These are phyloP conservation scores for Colletotrichum simmondsii DNA, from an alignment of 2,329 filamentous ascomycete species.

Conservation along the genomic window DNA sequence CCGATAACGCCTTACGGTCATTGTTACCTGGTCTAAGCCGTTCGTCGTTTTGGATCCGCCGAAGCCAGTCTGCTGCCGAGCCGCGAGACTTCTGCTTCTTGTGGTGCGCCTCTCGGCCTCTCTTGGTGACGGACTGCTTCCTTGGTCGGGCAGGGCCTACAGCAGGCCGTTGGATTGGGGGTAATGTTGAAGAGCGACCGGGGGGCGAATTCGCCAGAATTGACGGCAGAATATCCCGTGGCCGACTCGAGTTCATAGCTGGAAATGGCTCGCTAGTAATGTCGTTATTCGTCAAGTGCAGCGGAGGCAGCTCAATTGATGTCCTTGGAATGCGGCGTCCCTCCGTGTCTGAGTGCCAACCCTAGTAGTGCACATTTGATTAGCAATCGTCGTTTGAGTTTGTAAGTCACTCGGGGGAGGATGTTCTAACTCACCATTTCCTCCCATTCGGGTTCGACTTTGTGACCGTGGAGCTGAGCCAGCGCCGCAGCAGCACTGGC, in stretches of 20 bases:
- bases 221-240: slow-evolving; percentile 83
- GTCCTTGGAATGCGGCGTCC: slow-evolving; percentile 71
- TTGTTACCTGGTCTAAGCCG: slow-evolving; percentile 74
- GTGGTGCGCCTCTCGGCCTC: slow-evolving; percentile 79
- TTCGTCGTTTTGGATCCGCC: slow-evolving; percentile 68
- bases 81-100: slow-evolving; percentile 80
- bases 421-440: slow-evolving; percentile 70
- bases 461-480: slow-evolving; percentile 83
- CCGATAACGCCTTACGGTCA: slow-evolving; percentile 85
- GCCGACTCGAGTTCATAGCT: slow-evolving; percentile 68
- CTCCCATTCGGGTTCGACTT: slow-evolving; percentile 81
- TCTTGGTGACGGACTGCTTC: slow-evolving; percentile 88
- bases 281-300: slow-evolving; percentile 67
- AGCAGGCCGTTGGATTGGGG: slow-evolving; percentile 80
- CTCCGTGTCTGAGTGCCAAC: slow-evolving; percentile 78
- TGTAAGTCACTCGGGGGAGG: slow-evolving; percentile 33
- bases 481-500: slow-evolving; percentile 87
- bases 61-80: slow-evolving; percentile 75
- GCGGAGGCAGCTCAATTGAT: slow-evolving; percentile 78
- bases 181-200: slow-evolving; percentile 87
- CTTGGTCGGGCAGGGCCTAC: slow-evolving; percentile 78
- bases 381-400: slow-evolving; percentile 20
- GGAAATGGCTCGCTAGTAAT: slow-evolving; percentile 81
- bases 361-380: slow-evolving; percentile 55
- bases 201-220: slow-evolving; percentile 85